Evolutionary conservation across 768 basidiomycete species (phyloP).

Genomic region (Piloderma croceum): DNA sequence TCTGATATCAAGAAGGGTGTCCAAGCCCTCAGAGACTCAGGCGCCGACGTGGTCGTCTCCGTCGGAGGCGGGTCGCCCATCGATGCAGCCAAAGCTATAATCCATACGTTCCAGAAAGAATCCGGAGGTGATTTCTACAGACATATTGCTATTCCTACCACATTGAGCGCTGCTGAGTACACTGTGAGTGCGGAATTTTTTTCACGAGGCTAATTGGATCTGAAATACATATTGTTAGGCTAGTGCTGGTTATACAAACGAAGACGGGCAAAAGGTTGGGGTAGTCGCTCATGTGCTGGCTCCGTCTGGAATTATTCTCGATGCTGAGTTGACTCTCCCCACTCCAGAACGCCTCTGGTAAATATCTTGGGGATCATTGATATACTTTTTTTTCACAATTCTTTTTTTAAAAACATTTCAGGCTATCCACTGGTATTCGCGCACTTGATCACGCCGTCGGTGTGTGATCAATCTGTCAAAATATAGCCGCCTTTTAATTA

Average conservation of each 20-base stretch:
- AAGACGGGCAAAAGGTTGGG: conserved; percentile 59
- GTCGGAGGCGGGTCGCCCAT: conserved; percentile 80
- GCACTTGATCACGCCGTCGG: conserved; percentile 78
- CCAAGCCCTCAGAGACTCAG: conserved; percentile 46
- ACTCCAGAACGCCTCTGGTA: conserved; percentile 77
- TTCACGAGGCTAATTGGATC: not conserved
- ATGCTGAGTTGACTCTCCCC: conserved; percentile 64
- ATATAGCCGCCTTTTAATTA: not conserved
- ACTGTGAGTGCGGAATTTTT: conserved; percentile 34
- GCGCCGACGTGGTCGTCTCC: conserved; percentile 64
- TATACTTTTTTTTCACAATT: conserved; percentile 7
- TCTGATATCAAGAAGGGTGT: conserved; percentile 57
- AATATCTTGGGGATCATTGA: too few species aligned
- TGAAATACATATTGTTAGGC: conserved; percentile 31
- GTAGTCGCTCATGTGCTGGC: conserved; percentile 53
- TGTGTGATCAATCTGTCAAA: conserved; percentile 22
- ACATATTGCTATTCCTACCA: conserved; percentile 81
- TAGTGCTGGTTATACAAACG: conserved; percentile 67
- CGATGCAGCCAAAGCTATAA: conserved; percentile 71
- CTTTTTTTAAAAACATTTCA: conserved; percentile 20
- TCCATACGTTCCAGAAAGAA: conserved; percentile 57
- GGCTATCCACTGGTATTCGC: conserved; percentile 76
- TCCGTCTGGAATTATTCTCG: conserved; percentile 71
- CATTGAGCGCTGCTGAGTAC: conserved; percentile 75
- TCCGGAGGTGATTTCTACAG: conserved; percentile 44